Conservation (phyloP, 2,329 filamentous ascomycete genomes). For the Hypoxylon sp. region DNA sequence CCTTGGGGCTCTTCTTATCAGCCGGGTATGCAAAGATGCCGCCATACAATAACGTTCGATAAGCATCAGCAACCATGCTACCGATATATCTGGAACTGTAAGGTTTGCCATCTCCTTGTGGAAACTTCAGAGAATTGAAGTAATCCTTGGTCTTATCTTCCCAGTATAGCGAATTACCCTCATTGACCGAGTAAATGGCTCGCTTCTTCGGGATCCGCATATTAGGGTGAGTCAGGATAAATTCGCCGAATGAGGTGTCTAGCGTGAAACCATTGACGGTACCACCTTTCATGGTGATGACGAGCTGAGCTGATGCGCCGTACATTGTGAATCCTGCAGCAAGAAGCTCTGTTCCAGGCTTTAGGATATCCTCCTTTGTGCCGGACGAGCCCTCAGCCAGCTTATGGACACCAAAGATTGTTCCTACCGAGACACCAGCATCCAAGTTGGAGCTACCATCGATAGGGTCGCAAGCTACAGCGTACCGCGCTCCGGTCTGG, state of each 20-base stretch:
- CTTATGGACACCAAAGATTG: constrained; percentile 96
- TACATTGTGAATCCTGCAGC: constrained; percentile 99
- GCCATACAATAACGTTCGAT: constrained; percentile 94
- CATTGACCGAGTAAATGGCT: constrained; percentile 97
- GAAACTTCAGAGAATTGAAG: constrained; percentile 89
- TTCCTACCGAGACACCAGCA: constrained; percentile 96
- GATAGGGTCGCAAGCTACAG: constrained; percentile 97
- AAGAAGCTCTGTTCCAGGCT: constrained; percentile 90
- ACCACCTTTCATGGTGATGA: constrained; percentile 95
- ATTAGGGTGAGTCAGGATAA: constrained; percentile 96
- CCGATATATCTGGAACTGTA: constrained; percentile 97
- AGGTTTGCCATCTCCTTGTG: constrained; percentile 82
- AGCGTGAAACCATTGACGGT: constrained; percentile 97
- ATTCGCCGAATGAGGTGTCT: constrained; percentile 96
- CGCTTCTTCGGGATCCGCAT: constrained; percentile 88
- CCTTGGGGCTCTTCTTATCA: constrained; percentile 98
- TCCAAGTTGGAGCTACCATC: constrained; percentile 98
- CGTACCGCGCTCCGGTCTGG: constrained; percentile 84
- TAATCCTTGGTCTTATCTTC: constrained; percentile 88
- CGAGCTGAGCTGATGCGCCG: constrained; percentile 94
- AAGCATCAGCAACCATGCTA: constrained; percentile 98
- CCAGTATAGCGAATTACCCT: constrained; percentile 99
- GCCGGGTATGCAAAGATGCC: constrained; percentile 98
- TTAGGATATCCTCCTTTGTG: constrained; percentile 87
- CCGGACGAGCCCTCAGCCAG: constrained; percentile 82